Conservation (phyloP, 148 eudicot genomes). For the Cornus controversa region DNA sequence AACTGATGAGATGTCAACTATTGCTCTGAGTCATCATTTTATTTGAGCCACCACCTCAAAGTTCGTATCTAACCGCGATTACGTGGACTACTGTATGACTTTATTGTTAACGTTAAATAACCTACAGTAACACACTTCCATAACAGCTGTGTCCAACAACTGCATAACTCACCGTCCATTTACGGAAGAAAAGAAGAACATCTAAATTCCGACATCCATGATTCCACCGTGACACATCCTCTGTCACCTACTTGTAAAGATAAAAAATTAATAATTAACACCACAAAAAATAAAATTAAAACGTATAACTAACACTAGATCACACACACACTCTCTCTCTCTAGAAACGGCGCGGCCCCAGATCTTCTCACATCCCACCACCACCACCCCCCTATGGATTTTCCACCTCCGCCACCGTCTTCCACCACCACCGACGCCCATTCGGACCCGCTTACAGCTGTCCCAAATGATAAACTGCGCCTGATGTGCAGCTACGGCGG, state of each 20-base stretch:
- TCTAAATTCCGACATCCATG: no score
- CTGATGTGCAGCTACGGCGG: slow-evolving; percentile 82
- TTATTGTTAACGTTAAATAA: no score
- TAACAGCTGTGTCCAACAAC: no score
- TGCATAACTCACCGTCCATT: no score
- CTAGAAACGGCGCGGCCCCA: slow-evolving; percentile 11
- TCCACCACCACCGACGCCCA: slow-evolving; percentile 21
- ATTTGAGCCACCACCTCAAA: no score
- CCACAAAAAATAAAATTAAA: not conserved
- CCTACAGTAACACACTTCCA: no score
- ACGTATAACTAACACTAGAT: not conserved
- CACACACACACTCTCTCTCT: not conserved
- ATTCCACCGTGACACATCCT: not conserved
- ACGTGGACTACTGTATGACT: no score
- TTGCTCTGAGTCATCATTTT: no score
- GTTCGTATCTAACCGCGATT: no score
- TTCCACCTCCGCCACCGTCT: slow-evolving; percentile 24
- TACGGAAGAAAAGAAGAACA: no score
- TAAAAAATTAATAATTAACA: not conserved
- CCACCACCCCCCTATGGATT: slow-evolving; percentile 40
- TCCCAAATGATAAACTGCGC: slow-evolving; percentile 50
- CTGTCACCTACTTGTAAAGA: not conserved
- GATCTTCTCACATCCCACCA: slow-evolving; percentile 1
- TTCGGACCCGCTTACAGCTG: slow-evolving; percentile 10
- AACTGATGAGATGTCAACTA: no score